Base-by-base conservation (phyloP, 768 basidiomycete species). In the Tulasnella sp. region DNA sequence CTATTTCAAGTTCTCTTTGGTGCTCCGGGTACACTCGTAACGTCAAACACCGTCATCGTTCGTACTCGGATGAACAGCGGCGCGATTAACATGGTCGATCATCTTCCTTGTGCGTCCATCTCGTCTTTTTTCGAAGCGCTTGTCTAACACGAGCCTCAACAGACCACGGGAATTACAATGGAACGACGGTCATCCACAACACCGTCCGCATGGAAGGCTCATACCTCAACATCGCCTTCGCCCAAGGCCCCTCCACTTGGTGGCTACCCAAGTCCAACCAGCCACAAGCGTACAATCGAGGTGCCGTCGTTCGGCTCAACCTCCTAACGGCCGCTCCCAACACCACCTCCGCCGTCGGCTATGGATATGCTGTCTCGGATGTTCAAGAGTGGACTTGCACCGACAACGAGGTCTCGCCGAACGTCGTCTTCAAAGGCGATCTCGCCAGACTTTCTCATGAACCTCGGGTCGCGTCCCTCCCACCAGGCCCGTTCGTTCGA, bases 21-120 rank as follows among this genome's bases (percentile, higher is more conserved):
- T 68, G 76, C 76, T 6, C 75, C 76, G 19, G 76, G 76, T 12
- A 75, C 73, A 34, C 66, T 77, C 17, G 71, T 77, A 19, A 77
- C 75, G 6, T 76, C 75, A 35, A 77, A 77, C 63, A 77, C 77
- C 8, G 75, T 77, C 64, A 69, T 77, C 11, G 67, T 68, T 36
- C 69, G 72, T 14, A 67, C 67, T 26, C 71, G 75, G 7, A 64
- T 77, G 62, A 41, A 62, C 3, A 72, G 77, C 12, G 76, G 76
- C 22, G 77, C 74, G 17, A 77, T 77, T 41, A 77, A 76, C 63
- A 75, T 77, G 76, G 77, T 77, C 8, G 77, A 77, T 35, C 74
- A 70, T 66, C 64, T 41, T 19, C 74, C 75, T 26, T 62, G 75
- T 73, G 69, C 72, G 76, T 72, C 59, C 11, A 22, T 29, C 29